Conservation (phyloP, 148 eudicot species). For the Camellia japonica region DNA sequence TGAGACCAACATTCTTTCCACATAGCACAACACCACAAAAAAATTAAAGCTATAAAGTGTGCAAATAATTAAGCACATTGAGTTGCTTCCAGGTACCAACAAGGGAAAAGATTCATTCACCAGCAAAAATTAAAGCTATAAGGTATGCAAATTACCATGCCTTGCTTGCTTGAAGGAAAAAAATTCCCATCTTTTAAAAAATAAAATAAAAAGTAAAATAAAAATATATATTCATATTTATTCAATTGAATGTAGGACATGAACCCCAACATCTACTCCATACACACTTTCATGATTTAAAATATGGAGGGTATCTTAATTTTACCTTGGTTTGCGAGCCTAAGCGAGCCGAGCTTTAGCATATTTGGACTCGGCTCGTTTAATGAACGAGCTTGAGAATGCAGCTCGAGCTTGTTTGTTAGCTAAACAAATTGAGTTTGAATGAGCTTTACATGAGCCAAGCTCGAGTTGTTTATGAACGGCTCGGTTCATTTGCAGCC, state of each 20-base stretch:
- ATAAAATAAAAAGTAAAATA: too few species aligned
- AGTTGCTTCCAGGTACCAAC: background rate
- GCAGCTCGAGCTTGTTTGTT: too few species aligned
- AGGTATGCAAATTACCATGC: background rate
- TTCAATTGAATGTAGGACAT: constrained; percentile 7
- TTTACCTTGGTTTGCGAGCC: too few species aligned
- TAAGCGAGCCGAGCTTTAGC: too few species aligned
- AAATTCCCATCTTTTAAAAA: background rate
- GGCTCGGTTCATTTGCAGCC: too few species aligned
- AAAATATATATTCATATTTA: background rate
- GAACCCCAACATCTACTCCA: background rate
- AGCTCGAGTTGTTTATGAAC: too few species aligned
- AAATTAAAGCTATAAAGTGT: background rate
- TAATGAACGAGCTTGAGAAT: too few species aligned
- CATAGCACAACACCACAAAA: background rate
- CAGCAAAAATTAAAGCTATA: background rate
- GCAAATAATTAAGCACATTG: background rate
- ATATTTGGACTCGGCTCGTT: too few species aligned
- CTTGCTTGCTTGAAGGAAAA: background rate
- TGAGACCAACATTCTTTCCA: background rate
- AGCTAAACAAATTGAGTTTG: too few species aligned
- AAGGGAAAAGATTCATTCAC: constrained; percentile 6
- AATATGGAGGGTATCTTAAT: background rate
- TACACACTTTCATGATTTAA: background rate
- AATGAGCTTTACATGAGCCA: too few species aligned